These are phyloP conservation scores for Pythium oligandrum DNA, from an alignment of 352 stramenopile species.

Conservation along the genomic window DNA sequence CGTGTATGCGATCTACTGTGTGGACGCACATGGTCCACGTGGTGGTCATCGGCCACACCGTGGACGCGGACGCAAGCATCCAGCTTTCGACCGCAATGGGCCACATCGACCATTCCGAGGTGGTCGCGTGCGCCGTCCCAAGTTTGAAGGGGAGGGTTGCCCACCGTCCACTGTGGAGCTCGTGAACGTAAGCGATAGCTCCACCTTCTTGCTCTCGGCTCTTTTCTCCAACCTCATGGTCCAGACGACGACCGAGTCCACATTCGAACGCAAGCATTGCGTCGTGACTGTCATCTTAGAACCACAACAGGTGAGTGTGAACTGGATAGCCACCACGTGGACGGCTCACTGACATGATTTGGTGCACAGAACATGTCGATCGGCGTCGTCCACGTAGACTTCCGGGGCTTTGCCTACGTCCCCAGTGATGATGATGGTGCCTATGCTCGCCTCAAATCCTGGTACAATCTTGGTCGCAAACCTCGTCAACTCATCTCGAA, in stretches of 20 bases:
- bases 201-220: slow-evolving; percentile 23
- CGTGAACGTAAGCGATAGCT: slow-evolving; percentile 22
- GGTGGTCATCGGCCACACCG: not conserved
- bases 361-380: slow-evolving; percentile 26
- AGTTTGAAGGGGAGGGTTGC: slow-evolving; percentile 24
- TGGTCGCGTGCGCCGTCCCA: slow-evolving; percentile 17
- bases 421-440: slow-evolving; percentile 1
- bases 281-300: slow-evolving; percentile 23
- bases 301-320: slow-evolving; percentile 13
- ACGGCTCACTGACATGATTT: too few relatives aligned
- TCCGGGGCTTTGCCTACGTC: slow-evolving; percentile 24
- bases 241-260: slow-evolving; percentile 8
- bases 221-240: slow-evolving; percentile 25
- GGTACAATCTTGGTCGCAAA: slow-evolving; percentile 14
- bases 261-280: slow-evolving; percentile 17
- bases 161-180: slow-evolving; percentile 17
- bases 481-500: slow-evolving; percentile 5
- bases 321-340: not conserved
- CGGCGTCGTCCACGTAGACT: slow-evolving; percentile 28
- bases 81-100: slow-evolving; percentile 1
- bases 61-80: slow-evolving; percentile 1
- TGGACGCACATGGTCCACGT: not conserved
- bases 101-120: slow-evolving; percentile 19
- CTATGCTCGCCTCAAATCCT: slow-evolving; percentile 11
- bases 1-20: not conserved